Conservation (phyloP, 305 asterid species). For the Rubia balearica region DNA sequence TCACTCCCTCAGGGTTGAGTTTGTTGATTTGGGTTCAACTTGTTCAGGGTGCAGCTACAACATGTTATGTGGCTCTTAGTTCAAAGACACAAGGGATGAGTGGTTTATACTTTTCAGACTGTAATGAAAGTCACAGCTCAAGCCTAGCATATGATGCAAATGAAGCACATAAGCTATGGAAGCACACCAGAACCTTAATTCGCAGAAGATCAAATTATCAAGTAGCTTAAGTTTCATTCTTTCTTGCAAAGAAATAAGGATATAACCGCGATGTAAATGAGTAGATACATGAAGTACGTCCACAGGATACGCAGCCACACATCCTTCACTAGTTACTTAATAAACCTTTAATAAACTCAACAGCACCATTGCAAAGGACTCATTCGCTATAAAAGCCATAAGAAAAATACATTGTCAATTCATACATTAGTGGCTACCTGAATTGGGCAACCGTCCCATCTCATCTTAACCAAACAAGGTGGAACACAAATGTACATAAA, state of each 20-base stretch:
- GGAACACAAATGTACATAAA: background rate
- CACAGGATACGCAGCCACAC: constrained; percentile 2
- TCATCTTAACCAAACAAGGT: background rate
- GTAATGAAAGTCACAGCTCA: constrained; percentile 69
- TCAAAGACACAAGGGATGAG: constrained; percentile 41
- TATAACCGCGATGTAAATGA: constrained; percentile 12
- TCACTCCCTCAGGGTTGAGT: background rate
- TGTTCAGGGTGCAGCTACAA: constrained; percentile 81
- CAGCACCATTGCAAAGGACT: background rate
- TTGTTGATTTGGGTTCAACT: constrained; percentile 6
- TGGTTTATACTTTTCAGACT: constrained; percentile 84
- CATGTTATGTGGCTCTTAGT: constrained; percentile 76
- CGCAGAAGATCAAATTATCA: constrained; percentile 43
- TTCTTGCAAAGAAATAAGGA: background rate
- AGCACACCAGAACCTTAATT: constrained; percentile 54
- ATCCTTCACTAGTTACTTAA: constrained; percentile 1
- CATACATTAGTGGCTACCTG: background rate
- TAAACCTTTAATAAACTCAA: background rate
- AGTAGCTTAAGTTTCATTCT: constrained; percentile 13
- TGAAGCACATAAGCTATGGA: constrained; percentile 56
- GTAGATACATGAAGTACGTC: constrained; percentile 13
- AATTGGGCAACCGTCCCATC: background rate
- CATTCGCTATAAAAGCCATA: background rate
- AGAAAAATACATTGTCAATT: background rate
- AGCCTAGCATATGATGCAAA: constrained; percentile 49